A percentile compares a stretch with the other conserved stretches of the same genome.
Evolutionary conservation across 495 filamentous ascomycete genomes (phyloP).

Genomic region (Coniosporium apollinis): DNA sequence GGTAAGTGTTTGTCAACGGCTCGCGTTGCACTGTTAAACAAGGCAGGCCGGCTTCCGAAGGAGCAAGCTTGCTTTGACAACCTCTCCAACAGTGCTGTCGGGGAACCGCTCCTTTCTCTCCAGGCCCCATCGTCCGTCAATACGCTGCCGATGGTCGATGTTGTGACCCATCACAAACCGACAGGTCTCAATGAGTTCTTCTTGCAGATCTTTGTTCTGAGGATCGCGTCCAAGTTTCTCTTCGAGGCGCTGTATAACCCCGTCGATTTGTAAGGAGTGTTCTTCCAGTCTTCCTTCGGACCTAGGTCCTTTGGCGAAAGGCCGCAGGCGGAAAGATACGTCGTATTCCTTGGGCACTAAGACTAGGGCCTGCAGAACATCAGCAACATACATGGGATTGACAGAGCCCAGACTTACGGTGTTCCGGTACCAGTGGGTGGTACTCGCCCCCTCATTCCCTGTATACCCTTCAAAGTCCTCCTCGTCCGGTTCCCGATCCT

Average conservation of each 20-base stretch:
- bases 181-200: not conserved
- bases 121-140: not conserved
- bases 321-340: not conserved
- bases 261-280: not conserved
- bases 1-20: not conserved
- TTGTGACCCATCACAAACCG: not conserved
- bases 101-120: not conserved
- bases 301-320: not conserved
- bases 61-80: not conserved
- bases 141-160: too few species aligned
- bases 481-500: slow-evolving; percentile 19
- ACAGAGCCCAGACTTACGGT: not conserved
- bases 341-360: not conserved
- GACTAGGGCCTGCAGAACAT: not conserved
- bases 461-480: slow-evolving; percentile 25
- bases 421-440: slow-evolving; percentile 6
- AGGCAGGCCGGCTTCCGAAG: not conserved
- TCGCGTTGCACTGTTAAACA: not conserved
- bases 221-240: not conserved
- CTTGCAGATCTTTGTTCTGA: not conserved
- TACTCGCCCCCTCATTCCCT: slow-evolving; percentile 19
- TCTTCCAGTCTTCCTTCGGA: not conserved
- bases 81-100: not conserved
- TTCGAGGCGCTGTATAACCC: too few species aligned
- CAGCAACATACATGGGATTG: not conserved